Evolutionary conservation across 768 basidiomycete genomes (phyloP).

Genomic region (Suillus bovinus): DNA sequence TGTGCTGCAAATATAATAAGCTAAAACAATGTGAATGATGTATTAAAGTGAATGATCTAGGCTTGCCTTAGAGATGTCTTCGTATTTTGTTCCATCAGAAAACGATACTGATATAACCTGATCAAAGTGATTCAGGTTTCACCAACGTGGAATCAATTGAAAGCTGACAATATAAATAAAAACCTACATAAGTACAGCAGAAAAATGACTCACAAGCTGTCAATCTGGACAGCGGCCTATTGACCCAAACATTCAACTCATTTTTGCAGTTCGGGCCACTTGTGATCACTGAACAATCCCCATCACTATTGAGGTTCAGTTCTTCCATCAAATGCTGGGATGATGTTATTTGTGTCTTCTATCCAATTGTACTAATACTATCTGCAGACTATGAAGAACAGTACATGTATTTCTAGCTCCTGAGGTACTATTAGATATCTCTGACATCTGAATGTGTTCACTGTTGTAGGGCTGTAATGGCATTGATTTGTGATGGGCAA

Average conservation of each 20-base stretch:
- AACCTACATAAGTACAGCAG: not conserved
- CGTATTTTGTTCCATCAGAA: not conserved
- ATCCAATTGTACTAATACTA: constrained; percentile 23
- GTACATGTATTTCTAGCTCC: constrained; percentile 27
- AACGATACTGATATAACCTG: not conserved
- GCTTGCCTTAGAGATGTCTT: not conserved
- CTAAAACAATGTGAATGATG: not conserved
- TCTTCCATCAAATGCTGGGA: constrained; percentile 13
- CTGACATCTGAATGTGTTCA: not conserved
- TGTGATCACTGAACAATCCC: too few species aligned
- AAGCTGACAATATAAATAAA: too few species aligned
- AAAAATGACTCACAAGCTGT: not conserved
- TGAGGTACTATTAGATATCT: constrained; percentile 11
- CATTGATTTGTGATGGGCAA: constrained; percentile 28
- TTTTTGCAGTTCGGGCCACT: not conserved
- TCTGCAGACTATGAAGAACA: constrained; percentile 31
- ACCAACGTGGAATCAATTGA: not conserved
- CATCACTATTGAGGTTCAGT: constrained; percentile 14
- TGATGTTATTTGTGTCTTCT: constrained; percentile 12
- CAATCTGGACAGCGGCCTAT: not conserved
- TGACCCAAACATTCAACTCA: not conserved
- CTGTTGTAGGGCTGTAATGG: constrained; percentile 34
- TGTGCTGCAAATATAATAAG: not conserved
- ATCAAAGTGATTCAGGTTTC: not conserved
- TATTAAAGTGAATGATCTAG: too few species aligned